phyloP scores from a whole-genome alignment of 2,329 filamentous ascomycete genomes.

The Macrophomina tecta region DNA sequence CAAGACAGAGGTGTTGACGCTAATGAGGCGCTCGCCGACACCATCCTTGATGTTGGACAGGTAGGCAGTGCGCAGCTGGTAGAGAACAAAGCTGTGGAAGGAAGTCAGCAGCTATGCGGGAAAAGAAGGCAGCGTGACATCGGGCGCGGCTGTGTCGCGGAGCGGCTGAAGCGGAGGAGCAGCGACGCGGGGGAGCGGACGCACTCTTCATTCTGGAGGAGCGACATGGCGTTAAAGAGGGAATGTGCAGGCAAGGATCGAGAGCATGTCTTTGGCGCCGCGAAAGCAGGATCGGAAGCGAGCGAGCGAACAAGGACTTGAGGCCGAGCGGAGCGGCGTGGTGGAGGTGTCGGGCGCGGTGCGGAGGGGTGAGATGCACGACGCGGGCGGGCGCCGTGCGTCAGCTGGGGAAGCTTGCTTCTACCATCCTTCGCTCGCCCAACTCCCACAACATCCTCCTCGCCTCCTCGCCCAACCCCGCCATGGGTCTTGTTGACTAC shows the following conservation, averaged over 20 bases:
- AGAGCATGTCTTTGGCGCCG: slow-evolving; percentile 10
- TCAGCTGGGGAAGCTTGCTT: slow-evolving; percentile 20
- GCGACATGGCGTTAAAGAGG: slow-evolving; percentile 43
- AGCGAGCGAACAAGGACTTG: not conserved
- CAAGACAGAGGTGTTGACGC: slow-evolving; percentile 77
- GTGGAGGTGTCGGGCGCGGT: slow-evolving; percentile 5
- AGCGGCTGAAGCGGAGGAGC: slow-evolving; percentile 28
- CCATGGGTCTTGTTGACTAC: slow-evolving; percentile 81
- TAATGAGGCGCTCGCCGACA: slow-evolving; percentile 83
- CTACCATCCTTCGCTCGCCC: not conserved
- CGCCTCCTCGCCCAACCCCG: slow-evolving; percentile 29
- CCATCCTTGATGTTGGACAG: slow-evolving; percentile 81
- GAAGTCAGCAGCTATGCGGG: not conserved
- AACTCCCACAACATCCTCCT: not conserved
- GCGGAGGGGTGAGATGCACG: slow-evolving; percentile 25
- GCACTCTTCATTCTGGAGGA: slow-evolving; percentile 54
- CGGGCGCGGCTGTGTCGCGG: not conserved
- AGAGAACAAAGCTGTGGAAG: slow-evolving; percentile 73
- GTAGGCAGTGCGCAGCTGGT: slow-evolving; percentile 81
- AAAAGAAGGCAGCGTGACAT: not conserved
- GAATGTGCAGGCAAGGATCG: not conserved
- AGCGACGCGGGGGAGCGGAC: slow-evolving; percentile 1
- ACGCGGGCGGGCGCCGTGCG: slow-evolving; percentile 21
- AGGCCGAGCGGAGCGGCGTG: not conserved
- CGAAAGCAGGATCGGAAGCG: not conserved